Percentiles rank a stretch among this genome's conserved stretches.
These are phyloP conservation scores for Salicornia ramosissima DNA, from an alignment of 148 eudicot genomes.

Conservation along the genomic window DNA sequence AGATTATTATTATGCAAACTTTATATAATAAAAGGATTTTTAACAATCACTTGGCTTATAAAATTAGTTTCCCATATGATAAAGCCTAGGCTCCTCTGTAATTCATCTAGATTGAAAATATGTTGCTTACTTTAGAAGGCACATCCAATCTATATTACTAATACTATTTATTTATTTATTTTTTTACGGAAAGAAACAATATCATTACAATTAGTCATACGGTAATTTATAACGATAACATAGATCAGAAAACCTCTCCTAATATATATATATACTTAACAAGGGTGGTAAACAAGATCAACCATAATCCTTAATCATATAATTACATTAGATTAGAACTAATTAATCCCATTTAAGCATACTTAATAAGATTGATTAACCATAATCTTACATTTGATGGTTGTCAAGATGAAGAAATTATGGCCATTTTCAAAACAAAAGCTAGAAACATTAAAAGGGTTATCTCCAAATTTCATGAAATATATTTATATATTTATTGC, in stretches of 20 bases:
- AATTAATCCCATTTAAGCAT: background rate
- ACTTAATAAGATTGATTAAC: background rate
- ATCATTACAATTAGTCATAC: no score
- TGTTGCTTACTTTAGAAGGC: slow-evolving; percentile 25
- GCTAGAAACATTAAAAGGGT: background rate
- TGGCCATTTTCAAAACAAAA: slow-evolving; percentile 5
- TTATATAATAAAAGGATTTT: slow-evolving; percentile 2
- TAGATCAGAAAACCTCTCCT: no score
- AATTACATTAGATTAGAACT: background rate
- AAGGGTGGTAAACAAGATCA: no score
- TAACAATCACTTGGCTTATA: slow-evolving; percentile 8
- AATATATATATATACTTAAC: no score
- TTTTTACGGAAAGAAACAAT: no score
- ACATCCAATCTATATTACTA: background rate
- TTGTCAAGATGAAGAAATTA: background rate
- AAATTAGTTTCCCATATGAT: slow-evolving; percentile 12
- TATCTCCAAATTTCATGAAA: background rate
- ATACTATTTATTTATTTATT: no score
- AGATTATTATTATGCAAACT: no score
- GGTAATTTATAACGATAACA: no score
- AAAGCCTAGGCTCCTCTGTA: slow-evolving; percentile 11
- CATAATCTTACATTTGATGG: background rate
- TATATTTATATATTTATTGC: background rate
- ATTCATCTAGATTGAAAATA: slow-evolving; percentile 10
- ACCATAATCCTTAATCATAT: background rate